Evolutionary conservation across 306 rosid genomes (phyloP), one percentile per base, ranked within the genome.

Genomic region (Begonia fuchsioides): DNA sequence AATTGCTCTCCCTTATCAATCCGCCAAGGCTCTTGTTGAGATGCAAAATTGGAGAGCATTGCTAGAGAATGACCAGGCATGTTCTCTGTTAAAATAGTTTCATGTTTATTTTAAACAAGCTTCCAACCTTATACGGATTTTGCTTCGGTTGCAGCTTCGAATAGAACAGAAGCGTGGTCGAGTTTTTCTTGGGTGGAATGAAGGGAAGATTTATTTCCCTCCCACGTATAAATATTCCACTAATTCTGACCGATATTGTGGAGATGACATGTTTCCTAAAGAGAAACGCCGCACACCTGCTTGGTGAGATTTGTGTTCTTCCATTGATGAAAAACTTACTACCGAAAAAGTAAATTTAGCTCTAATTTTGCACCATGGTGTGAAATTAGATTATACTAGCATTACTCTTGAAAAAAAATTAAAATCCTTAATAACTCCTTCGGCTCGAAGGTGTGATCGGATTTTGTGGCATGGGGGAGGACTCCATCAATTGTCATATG

Each of bases 31-130:
- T 2, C 82, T 92, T 18, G 94, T 92, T 38, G 99, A 92, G 86
- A 92, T 92, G 99, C 99, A 92, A 66, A 92, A 92, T 58, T 92
- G 98, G 98, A 80, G 96, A 75, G 94, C 94, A 65, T 72, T 92
- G 67, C 68, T 92, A 60, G 98, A 92, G 82, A 85, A 74, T 56
- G 98, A 92, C 60, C 98, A 92, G 82, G 98, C 69, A 82, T 50
- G 74, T 58, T 48, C 43, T 26, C 35, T 26, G 35, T 26, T 4
- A 26, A 26, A 5, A 26, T 26, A 26, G 19, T 53, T 41, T 55
- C 64, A 53, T 32, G 13, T 10, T 62, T 48, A 14, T 49, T 53
- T 17, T 11, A 8, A 39, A 55, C 43, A 52, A 47, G 45, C 20
- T 48, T 53, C 38, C 35, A 44, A 32, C 38, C 57, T 64, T 39